Evolutionary conservation across 164 flowering plant genomes (phyloP).

Genomic region (Tetracentron sinense): DNA sequence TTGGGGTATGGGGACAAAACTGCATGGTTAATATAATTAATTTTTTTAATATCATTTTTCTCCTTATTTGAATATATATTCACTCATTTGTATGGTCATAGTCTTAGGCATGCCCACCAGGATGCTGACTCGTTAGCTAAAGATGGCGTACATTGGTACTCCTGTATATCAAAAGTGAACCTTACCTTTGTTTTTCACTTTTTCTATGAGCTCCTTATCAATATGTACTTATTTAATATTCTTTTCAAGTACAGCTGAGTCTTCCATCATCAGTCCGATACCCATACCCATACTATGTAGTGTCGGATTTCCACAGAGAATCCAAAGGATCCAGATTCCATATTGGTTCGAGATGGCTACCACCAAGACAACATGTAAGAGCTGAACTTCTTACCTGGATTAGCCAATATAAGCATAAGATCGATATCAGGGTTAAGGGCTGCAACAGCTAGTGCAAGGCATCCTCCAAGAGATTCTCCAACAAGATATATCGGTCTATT

Average conservation of each 20-base stretch:
- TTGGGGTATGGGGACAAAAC: neutral
- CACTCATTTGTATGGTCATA: neutral
- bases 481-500: conserved; percentile 67
- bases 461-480: conserved; percentile 73
- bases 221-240: neutral
- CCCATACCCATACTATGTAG: no score
- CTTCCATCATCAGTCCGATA: neutral
- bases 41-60: neutral
- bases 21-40: no score
- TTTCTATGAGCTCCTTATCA: neutral
- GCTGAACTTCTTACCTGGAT: conserved; percentile 56
- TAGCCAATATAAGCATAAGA: conserved; percentile 56
- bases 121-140: neutral
- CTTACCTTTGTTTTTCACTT: neutral
- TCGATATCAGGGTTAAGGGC: conserved; percentile 61
- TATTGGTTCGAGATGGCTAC: no score
- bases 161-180: no score
- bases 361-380: neutral
- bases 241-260: neutral
- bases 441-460: conserved; percentile 71
- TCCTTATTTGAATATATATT: neutral
- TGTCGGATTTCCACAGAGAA: no score
- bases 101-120: neutral
- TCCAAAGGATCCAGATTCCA: neutral
- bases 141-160: neutral